phyloP scores from a whole-genome alignment of 345 rosid genomes.

The Syzygium grande region DNA sequence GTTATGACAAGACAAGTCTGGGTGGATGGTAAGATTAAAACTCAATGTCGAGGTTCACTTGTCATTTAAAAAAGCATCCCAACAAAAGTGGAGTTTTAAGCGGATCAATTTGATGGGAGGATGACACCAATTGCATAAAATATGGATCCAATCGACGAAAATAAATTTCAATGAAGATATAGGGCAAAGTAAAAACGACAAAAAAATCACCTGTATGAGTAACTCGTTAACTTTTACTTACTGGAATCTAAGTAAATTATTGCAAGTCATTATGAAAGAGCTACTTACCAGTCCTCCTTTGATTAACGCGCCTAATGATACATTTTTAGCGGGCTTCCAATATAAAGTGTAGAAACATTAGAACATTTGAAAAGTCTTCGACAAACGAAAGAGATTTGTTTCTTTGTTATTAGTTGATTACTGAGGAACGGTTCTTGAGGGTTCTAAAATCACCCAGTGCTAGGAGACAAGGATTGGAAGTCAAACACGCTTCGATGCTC shows the following conservation, averaged over 20 bases:
- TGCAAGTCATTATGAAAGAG: not conserved
- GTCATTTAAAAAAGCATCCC: not conserved
- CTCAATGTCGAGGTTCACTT: not conserved
- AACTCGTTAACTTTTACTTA: not conserved
- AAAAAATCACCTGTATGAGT: not conserved
- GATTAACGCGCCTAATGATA: not conserved
- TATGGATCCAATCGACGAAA: not conserved
- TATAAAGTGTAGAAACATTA: too few relatives aligned
- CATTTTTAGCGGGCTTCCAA: not conserved
- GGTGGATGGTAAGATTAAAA: not conserved
- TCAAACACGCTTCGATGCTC: too few relatives aligned
- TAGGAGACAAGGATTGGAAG: not conserved
- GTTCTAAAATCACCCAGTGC: not conserved
- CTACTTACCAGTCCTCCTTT: not conserved
- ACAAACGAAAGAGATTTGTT: not conserved
- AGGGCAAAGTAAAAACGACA: not conserved
- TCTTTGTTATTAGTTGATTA: not conserved
- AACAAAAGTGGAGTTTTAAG: not conserved
- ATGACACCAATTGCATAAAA: not conserved
- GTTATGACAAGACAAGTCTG: rapidly evolving
- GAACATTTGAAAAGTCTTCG: not conserved
- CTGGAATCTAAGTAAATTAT: not conserved
- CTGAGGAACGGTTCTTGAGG: not conserved
- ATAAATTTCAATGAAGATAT: not conserved
- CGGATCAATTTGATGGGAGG: not conserved